These are phyloP conservation scores for Emergomyces orientalis DNA, from an alignment of 2,329 filamentous ascomycete species.

Conservation along the genomic window DNA sequence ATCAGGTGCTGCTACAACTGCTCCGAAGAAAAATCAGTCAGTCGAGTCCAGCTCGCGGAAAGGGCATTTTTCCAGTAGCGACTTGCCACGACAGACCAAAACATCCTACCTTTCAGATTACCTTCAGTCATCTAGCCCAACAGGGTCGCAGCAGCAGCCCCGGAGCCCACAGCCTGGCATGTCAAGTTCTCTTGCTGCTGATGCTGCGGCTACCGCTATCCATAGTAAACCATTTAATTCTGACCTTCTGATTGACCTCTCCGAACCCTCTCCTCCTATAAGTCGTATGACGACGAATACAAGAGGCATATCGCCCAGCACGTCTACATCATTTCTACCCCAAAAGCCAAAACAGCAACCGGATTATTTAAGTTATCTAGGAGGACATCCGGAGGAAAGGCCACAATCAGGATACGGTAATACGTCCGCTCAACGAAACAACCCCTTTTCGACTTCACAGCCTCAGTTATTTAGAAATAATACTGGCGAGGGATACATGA, in stretches of 20 bases:
- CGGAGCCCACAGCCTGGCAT: constrained; percentile 10
- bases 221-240: constrained; percentile 7
- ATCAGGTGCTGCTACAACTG: neutral
- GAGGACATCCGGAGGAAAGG: constrained; percentile 27
- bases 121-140: constrained; percentile 8
- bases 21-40: neutral
- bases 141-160: constrained; percentile 10
- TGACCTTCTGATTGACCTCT: constrained; percentile 8
- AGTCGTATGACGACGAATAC: constrained; percentile 17
- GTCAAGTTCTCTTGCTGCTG: constrained; percentile 10
- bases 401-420: constrained; percentile 14
- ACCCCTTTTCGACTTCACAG: neutral
- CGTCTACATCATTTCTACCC: constrained; percentile 24
- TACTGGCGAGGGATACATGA: neutral
- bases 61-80: constrained; percentile 5
- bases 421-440: neutral
- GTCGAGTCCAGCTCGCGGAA: neutral
- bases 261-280: constrained; percentile 14
- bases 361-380: constrained; percentile 27
- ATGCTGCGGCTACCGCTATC: constrained; percentile 14
- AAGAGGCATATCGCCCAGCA: constrained; percentile 17
- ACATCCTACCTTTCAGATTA: constrained; percentile 14
- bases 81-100: constrained; percentile 1
- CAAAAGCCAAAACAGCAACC: constrained; percentile 33
- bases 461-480: constrained; percentile 1